Conservation (phyloP, 1,284 basidiomycete genomes). For the Spongiforma sp. region DNA sequence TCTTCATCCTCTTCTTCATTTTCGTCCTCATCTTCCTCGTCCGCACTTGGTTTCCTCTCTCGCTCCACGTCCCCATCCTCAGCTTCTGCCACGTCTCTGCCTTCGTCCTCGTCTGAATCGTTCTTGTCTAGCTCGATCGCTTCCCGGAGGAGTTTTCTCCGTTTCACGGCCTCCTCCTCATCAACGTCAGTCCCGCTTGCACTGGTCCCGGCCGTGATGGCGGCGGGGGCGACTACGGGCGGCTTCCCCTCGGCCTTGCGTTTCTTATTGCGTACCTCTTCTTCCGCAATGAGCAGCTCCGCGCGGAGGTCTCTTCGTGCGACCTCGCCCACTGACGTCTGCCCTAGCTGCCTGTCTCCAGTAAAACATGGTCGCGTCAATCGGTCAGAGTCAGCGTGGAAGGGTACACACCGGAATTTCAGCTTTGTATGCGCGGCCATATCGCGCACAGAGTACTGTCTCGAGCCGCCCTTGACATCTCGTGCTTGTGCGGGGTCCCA, state of each 20-base stretch:
- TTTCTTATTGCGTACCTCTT: constrained; percentile 85
- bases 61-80: too few species aligned
- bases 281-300: constrained; percentile 83
- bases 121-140: constrained; percentile 87
- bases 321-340: constrained; percentile 79
- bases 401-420: constrained; percentile 89
- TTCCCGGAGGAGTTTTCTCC: constrained; percentile 82
- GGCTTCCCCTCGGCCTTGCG: constrained; percentile 82
- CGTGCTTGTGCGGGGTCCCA: constrained; percentile 89
- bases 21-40: constrained; percentile 41
- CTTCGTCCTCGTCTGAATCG: constrained; percentile 50
- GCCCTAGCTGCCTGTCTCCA: constrained; percentile 72
- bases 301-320: constrained; percentile 79
- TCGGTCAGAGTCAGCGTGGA: too few species aligned
- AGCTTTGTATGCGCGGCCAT: constrained; percentile 95
- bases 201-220: neutral
- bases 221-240: constrained; percentile 40
- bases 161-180: constrained; percentile 70
- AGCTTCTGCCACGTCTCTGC: constrained; percentile 34
- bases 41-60: too few species aligned
- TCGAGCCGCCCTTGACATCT: constrained; percentile 85
- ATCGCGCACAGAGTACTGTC: constrained; percentile 88
- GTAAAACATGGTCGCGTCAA: too few species aligned
- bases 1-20: constrained; percentile 48
- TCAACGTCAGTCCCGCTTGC: neutral